Base-by-base conservation (phyloP, 2,329 filamentous ascomycete species). In the Epicoccum nigrum region DNA sequence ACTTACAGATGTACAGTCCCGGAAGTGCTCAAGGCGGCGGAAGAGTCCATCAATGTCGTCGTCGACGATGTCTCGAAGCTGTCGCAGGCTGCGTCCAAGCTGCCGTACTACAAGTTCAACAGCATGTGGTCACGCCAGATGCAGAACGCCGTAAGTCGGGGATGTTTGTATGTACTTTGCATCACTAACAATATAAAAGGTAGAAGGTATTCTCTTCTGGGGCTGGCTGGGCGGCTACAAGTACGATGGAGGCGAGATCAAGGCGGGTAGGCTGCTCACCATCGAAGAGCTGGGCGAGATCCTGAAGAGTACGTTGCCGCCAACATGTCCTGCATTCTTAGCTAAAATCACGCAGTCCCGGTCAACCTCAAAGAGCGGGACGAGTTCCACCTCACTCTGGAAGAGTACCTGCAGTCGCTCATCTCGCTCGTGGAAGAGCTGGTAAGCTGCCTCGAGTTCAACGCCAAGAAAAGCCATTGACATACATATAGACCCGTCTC, bases 41-140 rank as follows among this genome's bases (percentile, higher is more conserved):
- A 91, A 54, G 76, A 78, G 54, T 83, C 84, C 50, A 89, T 97
- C 70, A 78, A 83, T 57, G 83, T 88, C 28, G 86, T 96, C 72
- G 82, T 89, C 48, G 79, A 84, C 39, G 88, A 87, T 35, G 82
- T 97, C 37, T 76, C 79, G 50, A 85, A 87, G 60, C 83, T 99
- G 35, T 83, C 85, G 55, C 76, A 81, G 46, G 83, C 90, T 46
- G 91, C 92, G 2, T 92, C 91, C 20, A 83, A 89, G 71, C 88
- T 95, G 67, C 93, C 94, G 0, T 99, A 97, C 80, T 99, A 97
- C 85, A 97, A 96, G 83, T 97, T 95, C 79, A 97, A 97, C 75
- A 79, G 81, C 49, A 85, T 91, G 71, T 99, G 94, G 94, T 83
- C 86, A 21, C 85, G 90, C 51, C 85, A 89, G 66, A 78, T 97